phyloP scores from a whole-genome alignment of 352 stramenopile genomes.

The Phytophthora podocarpi region DNA sequence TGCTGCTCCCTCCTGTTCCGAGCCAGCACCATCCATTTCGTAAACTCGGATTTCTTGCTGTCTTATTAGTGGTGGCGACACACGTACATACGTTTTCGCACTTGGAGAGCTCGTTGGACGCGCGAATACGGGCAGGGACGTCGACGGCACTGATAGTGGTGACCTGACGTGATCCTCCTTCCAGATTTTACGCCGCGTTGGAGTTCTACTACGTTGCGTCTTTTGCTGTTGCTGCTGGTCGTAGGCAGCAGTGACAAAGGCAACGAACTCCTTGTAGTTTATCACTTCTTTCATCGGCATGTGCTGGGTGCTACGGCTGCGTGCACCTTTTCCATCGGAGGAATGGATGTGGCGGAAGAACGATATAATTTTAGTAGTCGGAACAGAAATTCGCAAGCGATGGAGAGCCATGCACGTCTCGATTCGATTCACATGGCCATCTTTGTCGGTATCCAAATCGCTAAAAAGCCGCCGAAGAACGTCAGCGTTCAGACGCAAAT shows the following conservation, averaged over 20 bases:
- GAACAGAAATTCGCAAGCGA: constrained; percentile 66
- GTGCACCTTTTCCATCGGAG: not conserved
- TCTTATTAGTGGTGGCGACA: not conserved
- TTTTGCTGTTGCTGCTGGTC: constrained; percentile 39
- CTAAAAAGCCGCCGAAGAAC: constrained; percentile 81
- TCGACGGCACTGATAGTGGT: constrained; percentile 17
- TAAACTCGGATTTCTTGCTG: constrained; percentile 22
- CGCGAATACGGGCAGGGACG: constrained; percentile 29
- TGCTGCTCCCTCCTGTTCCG: constrained; percentile 2
- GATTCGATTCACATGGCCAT: constrained; percentile 74
- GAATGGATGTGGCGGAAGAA: constrained; percentile 72
- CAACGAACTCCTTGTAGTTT: constrained; percentile 79
- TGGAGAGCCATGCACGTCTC: constrained; percentile 78
- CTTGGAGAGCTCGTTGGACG: constrained; percentile 6
- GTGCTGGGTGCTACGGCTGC: constrained; percentile 6
- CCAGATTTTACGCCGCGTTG: not conserved
- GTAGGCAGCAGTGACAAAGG: constrained; percentile 66
- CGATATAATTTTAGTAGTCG: constrained; percentile 56
- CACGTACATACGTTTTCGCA: not conserved
- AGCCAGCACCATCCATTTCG: constrained; percentile 15
- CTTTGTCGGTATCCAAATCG: constrained; percentile 68
- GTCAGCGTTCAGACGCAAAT: constrained; percentile 46
- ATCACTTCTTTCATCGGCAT: constrained; percentile 65
- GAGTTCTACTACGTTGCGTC: not conserved
- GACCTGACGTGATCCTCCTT: not conserved